A percentile compares a stretch with the other conserved stretches of the same genome.
Evolutionary conservation across 2,329 filamentous ascomycete species (phyloP).

Genomic region (Teratosphaeria nubilosa): DNA sequence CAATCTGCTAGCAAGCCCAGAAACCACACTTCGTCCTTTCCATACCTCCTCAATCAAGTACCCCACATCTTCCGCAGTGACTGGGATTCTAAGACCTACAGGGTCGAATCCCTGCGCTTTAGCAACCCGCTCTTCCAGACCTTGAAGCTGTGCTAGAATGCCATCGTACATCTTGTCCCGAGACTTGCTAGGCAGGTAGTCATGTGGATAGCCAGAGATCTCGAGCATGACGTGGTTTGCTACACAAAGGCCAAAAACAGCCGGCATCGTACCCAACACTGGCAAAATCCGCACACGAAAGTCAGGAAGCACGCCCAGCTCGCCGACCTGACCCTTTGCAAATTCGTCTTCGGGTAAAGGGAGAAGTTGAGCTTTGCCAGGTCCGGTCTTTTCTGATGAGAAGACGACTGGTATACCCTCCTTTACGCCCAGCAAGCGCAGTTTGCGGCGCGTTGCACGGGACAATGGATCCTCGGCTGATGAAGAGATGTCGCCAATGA

Average conservation of each 20-base stretch:
- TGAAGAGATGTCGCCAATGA: slow-evolving; percentile 80
- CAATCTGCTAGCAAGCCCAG: slow-evolving; percentile 68
- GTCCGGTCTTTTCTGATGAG: slow-evolving; percentile 79
- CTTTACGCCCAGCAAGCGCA: slow-evolving; percentile 67
- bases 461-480: slow-evolving; percentile 86
- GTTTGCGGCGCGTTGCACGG: slow-evolving; percentile 65
- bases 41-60: slow-evolving; percentile 88
- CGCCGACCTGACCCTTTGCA: slow-evolving; percentile 71
- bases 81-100: slow-evolving; percentile 66
- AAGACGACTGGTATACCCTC: slow-evolving; percentile 86
- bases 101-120: slow-evolving; percentile 44
- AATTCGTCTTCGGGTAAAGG: slow-evolving; percentile 84
- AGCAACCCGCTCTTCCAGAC: slow-evolving; percentile 66
- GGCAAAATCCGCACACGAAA: slow-evolving; percentile 93
- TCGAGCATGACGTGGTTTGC: slow-evolving; percentile 88
- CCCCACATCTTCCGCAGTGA: slow-evolving; percentile 71
- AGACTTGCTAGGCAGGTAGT: slow-evolving; percentile 70
- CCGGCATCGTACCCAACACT: slow-evolving; percentile 93
- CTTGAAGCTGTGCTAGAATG: slow-evolving; percentile 65
- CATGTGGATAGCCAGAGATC: slow-evolving; percentile 71
- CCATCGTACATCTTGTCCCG: slow-evolving; percentile 88
- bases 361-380: slow-evolving; percentile 81
- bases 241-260: slow-evolving; percentile 82
- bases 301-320: slow-evolving; percentile 79
- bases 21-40: slow-evolving; percentile 70